Percentiles rank a stretch among this genome's conserved stretches.
These are phyloP conservation scores for Quercus glauca DNA, from an alignment of 306 rosid genomes.

Conservation along the genomic window DNA sequence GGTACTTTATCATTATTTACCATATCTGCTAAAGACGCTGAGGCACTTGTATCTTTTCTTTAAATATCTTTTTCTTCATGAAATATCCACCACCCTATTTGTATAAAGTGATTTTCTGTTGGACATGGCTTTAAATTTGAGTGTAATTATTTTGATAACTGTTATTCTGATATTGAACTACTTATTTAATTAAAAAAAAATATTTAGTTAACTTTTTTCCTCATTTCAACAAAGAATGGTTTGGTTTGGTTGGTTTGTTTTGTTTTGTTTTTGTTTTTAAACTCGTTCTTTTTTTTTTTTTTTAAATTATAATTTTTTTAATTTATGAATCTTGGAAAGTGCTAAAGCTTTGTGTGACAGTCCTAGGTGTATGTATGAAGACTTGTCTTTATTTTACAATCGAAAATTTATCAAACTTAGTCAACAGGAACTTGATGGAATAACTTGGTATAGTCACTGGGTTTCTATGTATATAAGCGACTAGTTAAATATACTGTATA, in stretches of 20 bases:
- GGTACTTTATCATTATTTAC: constrained; percentile 47
- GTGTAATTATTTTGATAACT: not conserved
- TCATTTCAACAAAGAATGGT: not conserved
- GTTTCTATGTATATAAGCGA: not conserved
- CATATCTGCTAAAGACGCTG: constrained; percentile 1
- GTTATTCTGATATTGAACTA: not conserved
- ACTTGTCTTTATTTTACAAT: not conserved
- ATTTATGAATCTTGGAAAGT: not conserved
- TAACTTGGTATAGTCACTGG: not conserved
- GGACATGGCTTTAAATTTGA: not conserved
- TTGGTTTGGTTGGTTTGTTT: not conserved
- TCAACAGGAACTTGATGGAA: not conserved
- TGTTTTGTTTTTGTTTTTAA: not conserved
- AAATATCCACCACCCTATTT: not conserved
- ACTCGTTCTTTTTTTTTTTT: not conserved
- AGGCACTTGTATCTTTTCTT: not conserved
- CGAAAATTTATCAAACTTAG: not conserved
- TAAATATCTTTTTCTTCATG: not conserved
- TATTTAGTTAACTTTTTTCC: not conserved
- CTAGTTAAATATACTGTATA: no score
- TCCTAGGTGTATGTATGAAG: not conserved
- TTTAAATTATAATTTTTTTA: not conserved
- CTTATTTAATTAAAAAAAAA: not conserved
- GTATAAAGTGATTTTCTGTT: not conserved
- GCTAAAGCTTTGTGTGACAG: not conserved